Evolutionary conservation across 1,284 basidiomycete species (phyloP), one percentile per base, ranked within the genome.

Genomic region (Lentinula novae-zelandiae): DNA sequence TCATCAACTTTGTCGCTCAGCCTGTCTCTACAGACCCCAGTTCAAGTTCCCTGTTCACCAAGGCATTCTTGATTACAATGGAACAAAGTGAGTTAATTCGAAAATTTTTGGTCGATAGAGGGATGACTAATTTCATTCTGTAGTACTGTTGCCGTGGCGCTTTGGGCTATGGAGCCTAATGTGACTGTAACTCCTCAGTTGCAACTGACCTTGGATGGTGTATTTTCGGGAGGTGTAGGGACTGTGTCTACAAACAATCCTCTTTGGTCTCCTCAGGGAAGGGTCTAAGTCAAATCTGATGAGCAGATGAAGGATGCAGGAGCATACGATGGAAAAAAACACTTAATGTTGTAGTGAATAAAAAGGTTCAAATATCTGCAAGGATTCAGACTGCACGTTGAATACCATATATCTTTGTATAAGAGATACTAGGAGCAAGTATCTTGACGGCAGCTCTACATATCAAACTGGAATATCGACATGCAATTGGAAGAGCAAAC

Each of bases 31-130:
- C 60, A 84, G 89, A 10, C 90, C 90, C 12, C 90, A 92, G 69
- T 75, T 80, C 44, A 88, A 85, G 68, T 92, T 92, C 79, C 88
- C 89, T 0, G 89, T 92, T 2, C 90, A 85, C 52, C 78, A 89
- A 69, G 90, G 90, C 2, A 90, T 92, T 51, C 71, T 92, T 48
- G 74, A 92, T 68, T 89, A 88, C 65, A 77, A 76, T 38, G 90
- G 89, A 20, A 38, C 36, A 38, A 38, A 38, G 8, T 12, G 12
- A 38, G 7, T 38, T 38, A 10, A 5, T 38, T 38, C 36, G 36
- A 38, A 38, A 38, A 9, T 38, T 38, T 53, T 59, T 53, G 27
- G 27, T 27, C 27, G 3, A 27, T 27, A 27, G 27, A 27, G 27
- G 27, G 27, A 27, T 27, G 27, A 27, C 27, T 4, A 27, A 27